Evolutionary conservation across 352 stramenopile genomes (phyloP).

Genomic region (Pythium aphanidermatum): DNA sequence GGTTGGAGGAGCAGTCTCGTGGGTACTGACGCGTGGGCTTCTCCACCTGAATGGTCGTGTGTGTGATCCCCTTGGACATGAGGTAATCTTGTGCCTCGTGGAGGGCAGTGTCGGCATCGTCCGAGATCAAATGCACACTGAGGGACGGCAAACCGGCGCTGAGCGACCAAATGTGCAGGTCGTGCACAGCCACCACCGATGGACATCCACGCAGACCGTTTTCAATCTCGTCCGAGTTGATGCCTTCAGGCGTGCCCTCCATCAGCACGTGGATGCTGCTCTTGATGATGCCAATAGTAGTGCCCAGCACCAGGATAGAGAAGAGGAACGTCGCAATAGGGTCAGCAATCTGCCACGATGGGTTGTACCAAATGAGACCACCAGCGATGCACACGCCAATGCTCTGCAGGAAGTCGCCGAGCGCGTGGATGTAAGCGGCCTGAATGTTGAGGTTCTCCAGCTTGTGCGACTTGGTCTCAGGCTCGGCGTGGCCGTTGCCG

Average conservation of each 20-base stretch:
- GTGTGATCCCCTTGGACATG: slow-evolving; percentile 71
- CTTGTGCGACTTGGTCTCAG: slow-evolving; percentile 24
- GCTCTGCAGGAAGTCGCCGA: slow-evolving; percentile 97
- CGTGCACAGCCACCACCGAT: slow-evolving; percentile 92
- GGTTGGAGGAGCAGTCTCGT: slow-evolving; percentile 53
- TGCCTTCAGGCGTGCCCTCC: slow-evolving; percentile 90
- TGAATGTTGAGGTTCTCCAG: slow-evolving; percentile 93
- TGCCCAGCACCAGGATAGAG: slow-evolving; percentile 91
- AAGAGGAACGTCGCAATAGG: slow-evolving; percentile 98
- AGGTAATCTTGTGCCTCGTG: slow-evolving; percentile 68
- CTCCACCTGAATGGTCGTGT: slow-evolving; percentile 89
- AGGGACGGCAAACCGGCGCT: slow-evolving; percentile 87
- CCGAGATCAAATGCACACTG: slow-evolving; percentile 89
- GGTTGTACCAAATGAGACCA: slow-evolving; percentile 95
- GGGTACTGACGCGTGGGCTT: slow-evolving; percentile 61
- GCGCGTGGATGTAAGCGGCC: slow-evolving; percentile 96
- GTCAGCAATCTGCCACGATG: slow-evolving; percentile 94
- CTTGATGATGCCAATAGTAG: slow-evolving; percentile 89
- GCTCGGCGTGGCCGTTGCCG: slow-evolving; percentile 8
- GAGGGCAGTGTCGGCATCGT: slow-evolving; percentile 57
- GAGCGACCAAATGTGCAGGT: slow-evolving; percentile 98
- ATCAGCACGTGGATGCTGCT: slow-evolving; percentile 93
- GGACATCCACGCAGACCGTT: slow-evolving; percentile 64
- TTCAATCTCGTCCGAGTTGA: slow-evolving; percentile 86
- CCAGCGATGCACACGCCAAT: slow-evolving; percentile 95